These are phyloP conservation scores for Pseudocercospora fuligena DNA, from an alignment of 2,329 filamentous ascomycete species.

Conservation along the genomic window DNA sequence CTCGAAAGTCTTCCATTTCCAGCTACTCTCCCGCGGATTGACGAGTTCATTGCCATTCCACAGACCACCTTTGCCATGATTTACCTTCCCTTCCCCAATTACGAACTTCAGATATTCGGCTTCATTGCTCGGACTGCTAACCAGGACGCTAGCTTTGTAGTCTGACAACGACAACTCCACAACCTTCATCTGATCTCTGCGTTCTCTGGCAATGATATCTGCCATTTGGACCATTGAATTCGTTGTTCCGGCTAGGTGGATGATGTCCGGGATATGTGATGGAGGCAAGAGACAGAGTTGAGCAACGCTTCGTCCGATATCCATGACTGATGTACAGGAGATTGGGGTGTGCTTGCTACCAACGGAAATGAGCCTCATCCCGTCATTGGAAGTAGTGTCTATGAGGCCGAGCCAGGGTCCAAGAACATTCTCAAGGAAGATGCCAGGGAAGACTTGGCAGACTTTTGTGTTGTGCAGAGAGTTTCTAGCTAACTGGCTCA, in stretches of 20 bases:
- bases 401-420: constrained; percentile 15
- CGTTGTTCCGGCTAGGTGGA: constrained; percentile 15
- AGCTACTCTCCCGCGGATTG: constrained; percentile 18
- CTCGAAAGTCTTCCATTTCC: constrained; percentile 16
- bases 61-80: constrained; percentile 10
- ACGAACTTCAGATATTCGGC: constrained; percentile 12
- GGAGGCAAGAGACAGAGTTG: constrained; percentile 11
- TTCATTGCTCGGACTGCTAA: background rate
- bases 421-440: constrained; percentile 13
- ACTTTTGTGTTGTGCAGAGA: constrained; percentile 11
- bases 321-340: constrained; percentile 8
- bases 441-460: constrained; percentile 16
- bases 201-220: constrained; percentile 10
- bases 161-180: constrained; percentile 12
- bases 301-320: constrained; percentile 12
- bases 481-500: constrained; percentile 4
- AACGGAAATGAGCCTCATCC: constrained; percentile 5
- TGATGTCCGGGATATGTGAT: constrained; percentile 9
- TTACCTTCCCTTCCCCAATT: constrained; percentile 18
- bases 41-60: constrained; percentile 16
- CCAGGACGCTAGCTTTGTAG: constrained; percentile 18
- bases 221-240: constrained; percentile 2
- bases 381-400: background rate
- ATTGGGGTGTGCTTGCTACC: constrained; percentile 12
- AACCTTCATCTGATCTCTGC: background rate